phyloP scores from a whole-genome alignment of 2,329 filamentous ascomycete species.

The Paradendryphiella salina region DNA sequence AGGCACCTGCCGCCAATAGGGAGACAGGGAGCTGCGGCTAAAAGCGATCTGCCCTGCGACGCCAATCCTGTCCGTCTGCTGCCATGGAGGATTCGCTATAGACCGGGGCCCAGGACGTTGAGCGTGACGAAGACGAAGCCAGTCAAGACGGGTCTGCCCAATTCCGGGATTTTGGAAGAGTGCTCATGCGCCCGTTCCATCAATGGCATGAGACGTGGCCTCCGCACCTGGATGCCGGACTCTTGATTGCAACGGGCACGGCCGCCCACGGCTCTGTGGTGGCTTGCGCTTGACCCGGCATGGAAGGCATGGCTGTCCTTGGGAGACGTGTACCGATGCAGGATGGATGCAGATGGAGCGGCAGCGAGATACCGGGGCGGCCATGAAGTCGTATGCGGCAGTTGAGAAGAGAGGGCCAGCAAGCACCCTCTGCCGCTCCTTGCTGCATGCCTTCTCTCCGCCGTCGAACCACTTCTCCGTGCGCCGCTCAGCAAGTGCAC shows the following conservation, averaged over 20 bases:
- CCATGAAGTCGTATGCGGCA: too few species aligned
- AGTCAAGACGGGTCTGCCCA: slow-evolving; percentile 25
- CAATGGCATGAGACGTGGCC: slow-evolving; percentile 30
- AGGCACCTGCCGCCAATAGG: slow-evolving; percentile 16
- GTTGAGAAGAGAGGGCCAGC: too few species aligned
- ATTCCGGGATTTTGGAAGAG: slow-evolving; percentile 34
- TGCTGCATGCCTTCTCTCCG: background rate
- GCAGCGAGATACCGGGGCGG: too few species aligned
- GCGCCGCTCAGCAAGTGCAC: background rate
- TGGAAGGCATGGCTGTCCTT: background rate
- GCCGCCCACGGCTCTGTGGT: slow-evolving; percentile 14
- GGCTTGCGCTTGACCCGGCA: slow-evolving; percentile 22
- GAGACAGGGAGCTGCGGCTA: slow-evolving; percentile 8
- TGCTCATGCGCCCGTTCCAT: slow-evolving; percentile 29
- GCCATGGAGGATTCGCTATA: slow-evolving; percentile 3
- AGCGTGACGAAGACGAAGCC: slow-evolving; percentile 6
- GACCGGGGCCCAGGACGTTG: slow-evolving; percentile 1
- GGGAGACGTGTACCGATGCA: background rate
- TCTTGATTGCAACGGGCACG: slow-evolving; percentile 21
- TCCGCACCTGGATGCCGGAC: slow-evolving; percentile 31
- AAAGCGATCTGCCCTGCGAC: slow-evolving; percentile 25
- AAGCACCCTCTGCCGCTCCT: too few species aligned
- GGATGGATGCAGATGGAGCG: too few species aligned
- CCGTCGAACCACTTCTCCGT: background rate
- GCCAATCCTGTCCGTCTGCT: slow-evolving; percentile 15